Evolutionary conservation across 169 alveolate genomes (phyloP).

Genomic region (Eimeria tenella): DNA sequence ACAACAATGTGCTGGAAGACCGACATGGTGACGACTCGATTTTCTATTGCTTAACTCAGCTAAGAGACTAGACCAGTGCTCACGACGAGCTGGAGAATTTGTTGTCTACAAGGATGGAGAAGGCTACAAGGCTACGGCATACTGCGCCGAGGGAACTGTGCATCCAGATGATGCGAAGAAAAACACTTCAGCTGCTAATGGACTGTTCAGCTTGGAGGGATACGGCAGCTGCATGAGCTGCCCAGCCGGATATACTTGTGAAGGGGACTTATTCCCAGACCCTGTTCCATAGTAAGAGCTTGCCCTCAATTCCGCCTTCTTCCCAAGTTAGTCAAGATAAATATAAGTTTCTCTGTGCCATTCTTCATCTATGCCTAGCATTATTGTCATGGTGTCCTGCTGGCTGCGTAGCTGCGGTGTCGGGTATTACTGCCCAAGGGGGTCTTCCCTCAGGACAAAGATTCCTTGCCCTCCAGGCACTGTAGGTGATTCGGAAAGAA

Average conservation of each 20-base stretch:
- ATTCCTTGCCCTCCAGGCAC: conserved; percentile 41
- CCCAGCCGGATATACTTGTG: neutral
- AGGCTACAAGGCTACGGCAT: neutral
- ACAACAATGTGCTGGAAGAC: too few species aligned
- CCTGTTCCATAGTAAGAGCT: neutral
- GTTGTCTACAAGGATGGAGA: neutral
- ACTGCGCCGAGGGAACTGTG: conserved; percentile 36
- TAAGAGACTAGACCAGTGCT: conserved; percentile 5
- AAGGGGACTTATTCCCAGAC: neutral
- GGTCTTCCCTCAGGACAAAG: neutral
- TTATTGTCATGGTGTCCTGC: neutral
- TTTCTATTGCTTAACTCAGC: neutral
- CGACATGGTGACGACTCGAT: too few species aligned
- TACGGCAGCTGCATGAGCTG: conserved; percentile 66
- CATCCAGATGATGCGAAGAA: conserved; percentile 7
- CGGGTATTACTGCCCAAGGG: conserved; percentile 58
- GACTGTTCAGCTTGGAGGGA: conserved; percentile 51
- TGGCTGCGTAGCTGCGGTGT: conserved; percentile 27
- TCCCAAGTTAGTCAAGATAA: too few species aligned
- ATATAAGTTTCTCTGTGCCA: too few species aligned
- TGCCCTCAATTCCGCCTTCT: too few species aligned
- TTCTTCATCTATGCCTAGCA: too few species aligned
- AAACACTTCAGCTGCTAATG: neutral
- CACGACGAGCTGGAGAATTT: conserved; percentile 51
- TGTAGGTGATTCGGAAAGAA: neutral